These are phyloP conservation scores for Cyamopsis tetragonoloba DNA, from an alignment of 306 rosid species.

Conservation along the genomic window DNA sequence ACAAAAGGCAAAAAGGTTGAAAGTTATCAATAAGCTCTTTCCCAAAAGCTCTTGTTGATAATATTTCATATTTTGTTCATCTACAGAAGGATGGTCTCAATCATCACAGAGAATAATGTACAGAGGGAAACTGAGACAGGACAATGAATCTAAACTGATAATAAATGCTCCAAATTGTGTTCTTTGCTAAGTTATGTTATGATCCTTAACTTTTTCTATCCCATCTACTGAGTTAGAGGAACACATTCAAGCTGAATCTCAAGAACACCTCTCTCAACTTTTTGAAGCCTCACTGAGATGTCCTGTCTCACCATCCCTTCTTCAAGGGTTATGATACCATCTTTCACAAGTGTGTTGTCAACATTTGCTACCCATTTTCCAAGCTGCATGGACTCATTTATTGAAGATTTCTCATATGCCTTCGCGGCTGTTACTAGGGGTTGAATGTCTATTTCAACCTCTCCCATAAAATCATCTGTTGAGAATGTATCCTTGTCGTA, in stretches of 20 bases:
- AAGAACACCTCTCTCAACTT: slow-evolving; percentile 81
- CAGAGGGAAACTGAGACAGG: not conserved
- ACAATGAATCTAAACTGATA: not conserved
- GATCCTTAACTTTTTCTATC: not conserved
- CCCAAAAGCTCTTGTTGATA: not conserved
- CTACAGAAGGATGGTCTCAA: slow-evolving; percentile 21
- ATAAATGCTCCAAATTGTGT: slow-evolving; percentile 6
- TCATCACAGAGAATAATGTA: slow-evolving; percentile 19
- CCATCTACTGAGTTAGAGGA: slow-evolving; percentile 76
- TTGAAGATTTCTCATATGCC: slow-evolving; percentile 57
- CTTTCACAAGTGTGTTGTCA: slow-evolving; percentile 55
- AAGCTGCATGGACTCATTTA: slow-evolving; percentile 45
- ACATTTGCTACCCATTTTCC: slow-evolving; percentile 65
- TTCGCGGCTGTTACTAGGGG: slow-evolving; percentile 74
- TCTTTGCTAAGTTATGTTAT: not conserved
- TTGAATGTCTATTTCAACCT: slow-evolving; percentile 89
- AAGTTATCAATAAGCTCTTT: slow-evolving; percentile 6
- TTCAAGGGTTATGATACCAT: slow-evolving; percentile 60
- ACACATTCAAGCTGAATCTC: slow-evolving; percentile 88
- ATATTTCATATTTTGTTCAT: not conserved
- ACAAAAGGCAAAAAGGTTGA: not conserved
- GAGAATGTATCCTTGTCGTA: slow-evolving; percentile 85
- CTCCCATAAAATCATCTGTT: slow-evolving; percentile 95
- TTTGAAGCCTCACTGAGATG: slow-evolving; percentile 62
- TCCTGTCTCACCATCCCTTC: slow-evolving; percentile 75